Conservation (phyloP, 208 protist species). For the Tritrichomonas musculus region DNA sequence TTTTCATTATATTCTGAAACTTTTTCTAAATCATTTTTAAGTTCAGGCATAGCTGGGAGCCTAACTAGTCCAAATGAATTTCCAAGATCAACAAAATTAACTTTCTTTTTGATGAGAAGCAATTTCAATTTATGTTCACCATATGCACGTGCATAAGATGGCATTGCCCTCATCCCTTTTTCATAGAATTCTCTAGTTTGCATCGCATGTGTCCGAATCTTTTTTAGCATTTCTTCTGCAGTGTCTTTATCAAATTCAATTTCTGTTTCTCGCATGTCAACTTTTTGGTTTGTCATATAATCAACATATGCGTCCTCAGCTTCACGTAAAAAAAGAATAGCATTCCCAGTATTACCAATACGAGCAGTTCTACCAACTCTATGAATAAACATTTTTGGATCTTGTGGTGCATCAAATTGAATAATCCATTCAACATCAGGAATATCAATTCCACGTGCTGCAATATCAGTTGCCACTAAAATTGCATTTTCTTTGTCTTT, state of each 20-base stretch:
- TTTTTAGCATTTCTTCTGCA: neutral
- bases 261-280: neutral
- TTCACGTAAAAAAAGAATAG: slow-evolving; percentile 44
- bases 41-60: neutral
- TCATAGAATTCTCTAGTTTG: neutral
- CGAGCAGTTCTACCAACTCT: slow-evolving; percentile 65
- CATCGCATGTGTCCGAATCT: neutral
- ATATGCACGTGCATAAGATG: neutral
- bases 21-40: neutral
- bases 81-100: neutral
- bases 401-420: slow-evolving; percentile 57
- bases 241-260: neutral
- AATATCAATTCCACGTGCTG: slow-evolving; percentile 70
- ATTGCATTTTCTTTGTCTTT: slow-evolving; percentile 27
- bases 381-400: slow-evolving; percentile 67
- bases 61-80: neutral
- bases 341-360: slow-evolving; percentile 55
- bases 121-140: neutral
- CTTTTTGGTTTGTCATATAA: neutral
- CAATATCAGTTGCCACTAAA: slow-evolving; percentile 69
- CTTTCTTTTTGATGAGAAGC: neutral
- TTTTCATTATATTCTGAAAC: too few species aligned
- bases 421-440: slow-evolving; percentile 71
- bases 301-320: neutral
- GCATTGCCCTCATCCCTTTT: neutral